phyloP scores from a whole-genome alignment of 805 yeast species.

The Wickerhamiella allomyrinae region DNA sequence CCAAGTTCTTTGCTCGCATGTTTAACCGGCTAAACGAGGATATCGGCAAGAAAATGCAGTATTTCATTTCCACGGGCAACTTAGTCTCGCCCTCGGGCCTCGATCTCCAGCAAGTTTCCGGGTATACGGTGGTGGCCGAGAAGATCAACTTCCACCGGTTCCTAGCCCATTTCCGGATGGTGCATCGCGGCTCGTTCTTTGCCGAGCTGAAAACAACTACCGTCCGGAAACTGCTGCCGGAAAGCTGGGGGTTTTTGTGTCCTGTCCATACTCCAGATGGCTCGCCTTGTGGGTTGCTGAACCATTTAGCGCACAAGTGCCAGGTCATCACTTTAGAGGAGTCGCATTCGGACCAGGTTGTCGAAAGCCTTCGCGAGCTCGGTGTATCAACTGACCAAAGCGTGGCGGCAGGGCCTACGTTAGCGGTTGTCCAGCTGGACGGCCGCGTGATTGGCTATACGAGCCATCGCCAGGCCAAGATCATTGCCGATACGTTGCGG shows the following conservation, averaged over 20 bases:
- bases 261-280: conserved; percentile 99
- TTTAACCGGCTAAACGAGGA: conserved; percentile 75
- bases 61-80: conserved; percentile 93
- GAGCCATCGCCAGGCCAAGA: conserved; percentile 71
- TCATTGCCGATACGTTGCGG: conserved; percentile 80
- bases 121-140: conserved; percentile 97
- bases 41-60: conserved; percentile 87
- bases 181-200: conserved; percentile 97
- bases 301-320: conserved; percentile 94
- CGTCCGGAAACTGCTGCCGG: conserved; percentile 90
- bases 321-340: conserved; percentile 48
- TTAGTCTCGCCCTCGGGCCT: conserved; percentile 92
- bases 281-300: conserved; percentile 94
- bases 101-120: conserved; percentile 94
- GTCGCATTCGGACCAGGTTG: conserved; percentile 7
- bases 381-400: conserved; percentile 61
- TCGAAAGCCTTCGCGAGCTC: conserved; percentile 52
- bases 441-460: conserved; percentile 92
- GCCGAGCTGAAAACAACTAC: conserved; percentile 96
- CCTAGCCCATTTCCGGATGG: conserved; percentile 98
- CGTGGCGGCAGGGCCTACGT: conserved; percentile 71
- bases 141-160: conserved; percentile 94
- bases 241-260: conserved; percentile 97
- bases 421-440: conserved; percentile 85
- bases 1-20: conserved; percentile 69